Conservation (phyloP, 305 asterid species). For the Solanum hybrid region DNA sequence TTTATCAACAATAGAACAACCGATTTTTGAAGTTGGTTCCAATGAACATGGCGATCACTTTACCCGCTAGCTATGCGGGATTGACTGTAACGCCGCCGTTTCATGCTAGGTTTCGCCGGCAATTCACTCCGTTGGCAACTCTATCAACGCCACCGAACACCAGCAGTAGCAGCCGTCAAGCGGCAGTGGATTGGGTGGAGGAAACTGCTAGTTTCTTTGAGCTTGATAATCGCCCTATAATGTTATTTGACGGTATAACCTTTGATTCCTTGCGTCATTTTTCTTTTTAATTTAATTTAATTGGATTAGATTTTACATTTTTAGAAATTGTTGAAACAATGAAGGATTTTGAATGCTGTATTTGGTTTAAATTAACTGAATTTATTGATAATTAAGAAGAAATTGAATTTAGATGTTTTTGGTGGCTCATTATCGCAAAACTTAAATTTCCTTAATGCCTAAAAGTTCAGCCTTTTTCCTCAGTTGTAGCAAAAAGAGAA, state of each 20-base stretch:
- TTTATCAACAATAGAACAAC: not conserved
- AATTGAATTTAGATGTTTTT: not conserved
- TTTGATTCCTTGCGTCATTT: not conserved
- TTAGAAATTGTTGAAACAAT: not conserved
- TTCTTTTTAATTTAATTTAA: not conserved
- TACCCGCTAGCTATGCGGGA: conserved; percentile 17
- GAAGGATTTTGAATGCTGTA: not conserved
- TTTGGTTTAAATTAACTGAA: not conserved
- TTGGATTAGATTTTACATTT: not conserved
- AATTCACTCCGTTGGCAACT: conserved; percentile 25
- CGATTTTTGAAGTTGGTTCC: not conserved
- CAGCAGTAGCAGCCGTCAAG: conserved; percentile 20
- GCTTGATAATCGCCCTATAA: conserved; percentile 78
- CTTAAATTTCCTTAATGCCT: not conserved
- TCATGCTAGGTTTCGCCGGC: conserved; percentile 18
- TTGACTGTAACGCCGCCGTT: conserved; percentile 19
- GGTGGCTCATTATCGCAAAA: not conserved
- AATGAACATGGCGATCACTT: conserved; percentile 36
- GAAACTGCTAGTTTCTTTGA: conserved; percentile 68
- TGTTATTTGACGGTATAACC: conserved; percentile 76
- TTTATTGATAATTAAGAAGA: not conserved
- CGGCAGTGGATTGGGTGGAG: conserved; percentile 49
- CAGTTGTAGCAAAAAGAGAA: not conserved
- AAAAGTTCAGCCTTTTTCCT: not conserved
- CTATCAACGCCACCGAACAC: conserved; percentile 28